Conservation (phyloP, 73 alveolate species). For the Symbiodinium pilosum region DNA sequence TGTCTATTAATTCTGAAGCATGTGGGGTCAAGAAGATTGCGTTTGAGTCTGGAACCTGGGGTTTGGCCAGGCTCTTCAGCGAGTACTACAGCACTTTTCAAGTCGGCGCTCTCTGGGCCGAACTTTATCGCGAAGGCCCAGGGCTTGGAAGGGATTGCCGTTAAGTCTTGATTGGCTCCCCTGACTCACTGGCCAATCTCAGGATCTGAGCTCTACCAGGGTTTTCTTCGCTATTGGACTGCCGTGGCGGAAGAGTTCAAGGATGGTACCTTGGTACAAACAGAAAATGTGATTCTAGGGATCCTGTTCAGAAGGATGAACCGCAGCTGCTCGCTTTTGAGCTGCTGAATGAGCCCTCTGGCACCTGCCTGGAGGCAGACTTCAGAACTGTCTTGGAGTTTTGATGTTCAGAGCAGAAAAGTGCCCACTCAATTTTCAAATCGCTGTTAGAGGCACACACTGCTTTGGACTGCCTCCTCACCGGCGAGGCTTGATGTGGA, state of each 20-base stretch:
- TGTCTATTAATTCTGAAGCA: no score
- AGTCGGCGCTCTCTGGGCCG: conserved; percentile 83
- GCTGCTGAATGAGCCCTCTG: conserved; percentile 90
- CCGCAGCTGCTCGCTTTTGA: conserved; percentile 49
- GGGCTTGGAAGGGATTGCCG: no score
- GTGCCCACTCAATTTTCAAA: background rate
- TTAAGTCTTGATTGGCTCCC: background rate
- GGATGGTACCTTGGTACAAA: background rate
- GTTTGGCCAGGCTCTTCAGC: conserved; percentile 31
- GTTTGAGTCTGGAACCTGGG: no score
- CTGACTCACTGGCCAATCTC: background rate
- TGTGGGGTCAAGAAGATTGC: no score
- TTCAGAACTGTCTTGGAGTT: no score
- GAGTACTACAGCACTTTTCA: conserved; percentile 88
- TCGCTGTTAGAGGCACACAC: background rate
- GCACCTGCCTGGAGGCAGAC: conserved; percentile 50
- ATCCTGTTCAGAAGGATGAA: no score
- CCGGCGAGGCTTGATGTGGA: background rate
- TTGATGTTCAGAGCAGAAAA: no score
- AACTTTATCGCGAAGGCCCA: conserved; percentile 62
- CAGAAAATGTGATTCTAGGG: no score
- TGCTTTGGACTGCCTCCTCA: background rate
- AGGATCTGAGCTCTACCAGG: conserved; percentile 59
- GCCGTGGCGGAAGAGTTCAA: conserved; percentile 65
- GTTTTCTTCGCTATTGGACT: conserved; percentile 49